Base-by-base conservation (phyloP, 768 basidiomycete species). In the Hirschioporus abietinus region DNA sequence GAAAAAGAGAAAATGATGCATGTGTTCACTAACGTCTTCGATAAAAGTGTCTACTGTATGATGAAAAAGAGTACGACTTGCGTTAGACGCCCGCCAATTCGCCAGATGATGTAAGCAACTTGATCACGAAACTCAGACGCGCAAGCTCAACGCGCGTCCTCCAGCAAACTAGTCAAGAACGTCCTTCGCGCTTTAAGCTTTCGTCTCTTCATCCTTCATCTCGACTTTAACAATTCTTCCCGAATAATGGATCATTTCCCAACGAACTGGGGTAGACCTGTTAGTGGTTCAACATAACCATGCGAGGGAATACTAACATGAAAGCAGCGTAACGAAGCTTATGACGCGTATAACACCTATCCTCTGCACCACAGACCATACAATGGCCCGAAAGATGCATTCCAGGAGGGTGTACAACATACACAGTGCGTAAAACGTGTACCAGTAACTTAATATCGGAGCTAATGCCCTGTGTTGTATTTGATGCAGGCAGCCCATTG, bases 231-330 rank as follows among this genome's bases (percentile, higher is more conserved):
- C 20, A 6, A 1, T 10, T 52, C 42, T 52, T 12, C 3, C 3
- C 3, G 42, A 12, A 52, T 52, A 6, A 92, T 93, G 91, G 91
- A 93, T 75, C 92, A 93, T 76, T 91, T 90, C 77, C 90, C 92
- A 36, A 87, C 87, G 35, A 91, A 88, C 81, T 93, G 91, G 91
- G 92, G 91, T 36, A 82, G 88, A 60, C 91, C 90, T 62, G 91
- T 91, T 74, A 71, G 89, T 77, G 58, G 30, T 23, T 15, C 20
- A 0, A n/a, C 27, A 0, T 60, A 30, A 23, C 0, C 60, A 60
- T 7, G 26, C 35, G 52, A 27, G 62, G 71, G 5, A 63, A 30
- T 30, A 1, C 42, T 66, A 52, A 35, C 52, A 52, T 58, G 30
- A 24, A 15, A 1, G 7, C 68, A 93, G 92, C 81, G 90, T 72